Percentiles rank a stretch among this genome's conserved stretches.
phyloP scores from a whole-genome alignment of 768 basidiomycete genomes.

The Clavaria fumosa region DNA sequence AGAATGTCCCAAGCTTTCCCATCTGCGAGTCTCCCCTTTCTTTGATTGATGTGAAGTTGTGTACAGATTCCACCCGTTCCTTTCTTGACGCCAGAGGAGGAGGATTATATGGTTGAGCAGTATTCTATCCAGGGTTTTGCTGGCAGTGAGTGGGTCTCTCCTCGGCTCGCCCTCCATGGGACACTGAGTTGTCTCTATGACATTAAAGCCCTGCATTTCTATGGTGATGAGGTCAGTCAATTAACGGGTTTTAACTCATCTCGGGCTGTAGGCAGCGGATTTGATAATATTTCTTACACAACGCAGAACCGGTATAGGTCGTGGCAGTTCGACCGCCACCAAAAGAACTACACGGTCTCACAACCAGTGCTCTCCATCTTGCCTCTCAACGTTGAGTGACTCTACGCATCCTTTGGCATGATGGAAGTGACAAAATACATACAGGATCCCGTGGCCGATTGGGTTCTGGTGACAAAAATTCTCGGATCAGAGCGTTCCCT shows the following conservation, averaged over 20 bases:
- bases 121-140: slow-evolving; percentile 42
- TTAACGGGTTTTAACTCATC: neutral
- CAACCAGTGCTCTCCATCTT: slow-evolving; percentile 30
- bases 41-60: neutral
- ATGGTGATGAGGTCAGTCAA: slow-evolving; percentile 32
- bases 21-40: neutral
- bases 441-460: slow-evolving; percentile 36
- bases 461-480: slow-evolving; percentile 19
- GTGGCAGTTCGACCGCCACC: slow-evolving; percentile 25
- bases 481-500: slow-evolving; percentile 24
- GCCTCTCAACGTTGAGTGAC: slow-evolving; percentile 22
- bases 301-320: slow-evolving; percentile 26
- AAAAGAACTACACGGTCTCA: slow-evolving; percentile 30
- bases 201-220: slow-evolving; percentile 45
- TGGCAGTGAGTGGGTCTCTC: slow-evolving; percentile 31
- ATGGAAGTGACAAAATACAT: neutral
- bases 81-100: slow-evolving; percentile 44
- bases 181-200: neutral
- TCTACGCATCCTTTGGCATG: neutral
- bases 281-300: neutral
- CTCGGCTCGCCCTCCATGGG: neutral
- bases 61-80: slow-evolving; percentile 46
- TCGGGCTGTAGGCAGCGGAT: too few relatives aligned
- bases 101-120: slow-evolving; percentile 56
- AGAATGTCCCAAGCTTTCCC: too few relatives aligned